phyloP scores from a whole-genome alignment of 2,329 filamentous ascomycete species.

The Helicocarpus griseus region DNA sequence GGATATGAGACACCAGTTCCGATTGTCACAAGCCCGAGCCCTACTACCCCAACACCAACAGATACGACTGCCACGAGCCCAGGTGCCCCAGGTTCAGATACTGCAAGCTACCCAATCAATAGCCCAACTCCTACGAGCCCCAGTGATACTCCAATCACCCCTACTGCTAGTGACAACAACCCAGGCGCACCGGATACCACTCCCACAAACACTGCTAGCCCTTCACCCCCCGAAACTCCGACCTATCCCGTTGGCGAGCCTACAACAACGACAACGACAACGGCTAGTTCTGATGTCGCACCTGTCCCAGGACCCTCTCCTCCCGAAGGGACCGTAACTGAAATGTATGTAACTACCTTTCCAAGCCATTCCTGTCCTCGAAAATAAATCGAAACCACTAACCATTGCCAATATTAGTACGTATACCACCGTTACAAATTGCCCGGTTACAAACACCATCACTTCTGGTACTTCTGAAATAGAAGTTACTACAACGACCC shows the following conservation, averaged over 20 bases:
- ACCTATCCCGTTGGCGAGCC: conserved; percentile 10
- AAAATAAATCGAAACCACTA: not conserved
- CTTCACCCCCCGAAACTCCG: conserved; percentile 10
- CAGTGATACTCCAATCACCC: too few species aligned
- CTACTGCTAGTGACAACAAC: too few species aligned
- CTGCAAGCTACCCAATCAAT: not conserved
- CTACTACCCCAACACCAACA: not conserved
- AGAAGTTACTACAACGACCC: conserved; percentile 46
- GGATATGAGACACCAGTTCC: not conserved
- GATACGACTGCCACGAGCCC: conserved; percentile 5
- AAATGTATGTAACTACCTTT: conserved; percentile 3
- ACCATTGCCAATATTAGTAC: not conserved
- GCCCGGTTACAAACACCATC: conserved; percentile 21
- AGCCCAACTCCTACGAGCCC: not conserved
- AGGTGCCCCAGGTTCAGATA: not conserved
- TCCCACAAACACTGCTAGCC: too few species aligned
- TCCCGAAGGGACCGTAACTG: conserved; percentile 10
- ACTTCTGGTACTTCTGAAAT: conserved; percentile 41
- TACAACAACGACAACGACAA: conserved; percentile 10
- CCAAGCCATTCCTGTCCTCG: not conserved
- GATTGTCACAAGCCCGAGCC: not conserved
- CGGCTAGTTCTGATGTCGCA: conserved; percentile 10
- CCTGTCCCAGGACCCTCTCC: conserved; percentile 5
- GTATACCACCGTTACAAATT: conserved; percentile 20
- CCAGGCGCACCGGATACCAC: too few species aligned